Conservation (phyloP, 139 green algal species). For the Tetradesmus obliquus region DNA sequence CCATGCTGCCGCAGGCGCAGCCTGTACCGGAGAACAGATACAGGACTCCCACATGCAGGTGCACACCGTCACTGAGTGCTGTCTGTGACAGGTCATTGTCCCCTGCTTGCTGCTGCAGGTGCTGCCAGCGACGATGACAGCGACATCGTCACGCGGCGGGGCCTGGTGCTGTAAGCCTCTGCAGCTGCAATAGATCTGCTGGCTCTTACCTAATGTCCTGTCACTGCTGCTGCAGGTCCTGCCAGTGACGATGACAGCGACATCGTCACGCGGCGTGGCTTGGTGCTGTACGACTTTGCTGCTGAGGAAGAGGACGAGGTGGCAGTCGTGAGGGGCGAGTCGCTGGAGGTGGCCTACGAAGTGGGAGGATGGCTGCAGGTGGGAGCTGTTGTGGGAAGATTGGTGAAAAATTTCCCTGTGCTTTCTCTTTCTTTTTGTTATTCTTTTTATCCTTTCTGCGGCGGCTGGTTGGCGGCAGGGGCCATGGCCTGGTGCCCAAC, state of each 20-base stretch:
- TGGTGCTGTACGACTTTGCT: slow-evolving; percentile 45
- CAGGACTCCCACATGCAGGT: too few species aligned
- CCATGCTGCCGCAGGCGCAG: too few species aligned
- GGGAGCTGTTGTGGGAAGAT: background rate
- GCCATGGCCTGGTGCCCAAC: too few species aligned
- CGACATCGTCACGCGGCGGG: slow-evolving; percentile 30
- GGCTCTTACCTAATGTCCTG: background rate
- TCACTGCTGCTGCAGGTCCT: slow-evolving; percentile 7
- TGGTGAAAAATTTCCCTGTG: background rate
- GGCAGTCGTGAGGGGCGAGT: slow-evolving; percentile 44
- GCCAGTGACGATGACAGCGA: slow-evolving; percentile 49
- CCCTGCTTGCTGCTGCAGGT: background rate
- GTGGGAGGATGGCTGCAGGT: slow-evolving; percentile 49
- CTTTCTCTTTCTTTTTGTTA: background rate
- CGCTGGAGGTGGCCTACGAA: slow-evolving; percentile 36
- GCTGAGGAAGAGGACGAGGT: slow-evolving; percentile 49
- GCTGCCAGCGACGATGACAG: slow-evolving; percentile 47
- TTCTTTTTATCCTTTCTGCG: background rate
- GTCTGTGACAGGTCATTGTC: too few species aligned
- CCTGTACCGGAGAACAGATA: too few species aligned
- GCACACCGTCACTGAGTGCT: too few species aligned
- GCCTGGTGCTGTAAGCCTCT: slow-evolving; percentile 40
- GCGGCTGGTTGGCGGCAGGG: too few species aligned
- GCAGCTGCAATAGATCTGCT: background rate
- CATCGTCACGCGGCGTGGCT: slow-evolving; percentile 36